Base-by-base conservation (phyloP, 2,329 filamentous ascomycete genomes). In the Fusarium sp. region DNA sequence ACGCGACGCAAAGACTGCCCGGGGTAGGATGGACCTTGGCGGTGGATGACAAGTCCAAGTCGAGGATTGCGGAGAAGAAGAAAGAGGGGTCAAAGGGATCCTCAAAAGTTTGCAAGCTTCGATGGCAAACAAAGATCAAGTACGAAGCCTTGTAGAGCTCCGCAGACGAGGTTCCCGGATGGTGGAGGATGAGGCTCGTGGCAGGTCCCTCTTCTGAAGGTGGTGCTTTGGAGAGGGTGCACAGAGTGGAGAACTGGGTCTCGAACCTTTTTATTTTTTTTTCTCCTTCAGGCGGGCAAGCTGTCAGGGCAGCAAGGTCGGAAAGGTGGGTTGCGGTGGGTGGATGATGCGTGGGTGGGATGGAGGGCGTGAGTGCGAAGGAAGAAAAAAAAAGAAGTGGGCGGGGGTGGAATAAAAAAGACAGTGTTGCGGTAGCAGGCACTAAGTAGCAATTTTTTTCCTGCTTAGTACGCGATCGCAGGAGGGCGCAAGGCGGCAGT, bases 181-280 rank as follows among this genome's bases (percentile, higher is more conserved):
- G 79, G 82, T 82, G 81, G 81, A 81, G 81, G 80, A 82, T 83
- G 83, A 83, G 80, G 82, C 81, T 82, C 79, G 79, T 80, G 77
- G 78, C 76, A 82, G 79, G 80, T 80, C 78, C 81, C 81, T 82
- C 81, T 79, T 81, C 64, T 52, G 71, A 82, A 84, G 79, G 78
- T 80, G 82, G 82, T 85, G 83, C 82, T 84, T 82, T 83, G 83
- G 83, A 83, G 82, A 85, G 83, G 82, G 81, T 83, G 83, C 78
- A 72, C 71, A 80, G 81, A 82, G 84, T 85, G 84, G 84, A 83
- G 84, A 85, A 84, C 79, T 81, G 83, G 83, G 80, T 82, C 83
- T 83, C 77, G 80, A 80, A 81, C 79, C 81, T 84, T 84, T 83
- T 83, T 83, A 82, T 82, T 82, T 80, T 82, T 82, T 82, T 78